Base-by-base conservation (phyloP, 176 grass and related monocot genomes). In the Paspalum notatum region DNA sequence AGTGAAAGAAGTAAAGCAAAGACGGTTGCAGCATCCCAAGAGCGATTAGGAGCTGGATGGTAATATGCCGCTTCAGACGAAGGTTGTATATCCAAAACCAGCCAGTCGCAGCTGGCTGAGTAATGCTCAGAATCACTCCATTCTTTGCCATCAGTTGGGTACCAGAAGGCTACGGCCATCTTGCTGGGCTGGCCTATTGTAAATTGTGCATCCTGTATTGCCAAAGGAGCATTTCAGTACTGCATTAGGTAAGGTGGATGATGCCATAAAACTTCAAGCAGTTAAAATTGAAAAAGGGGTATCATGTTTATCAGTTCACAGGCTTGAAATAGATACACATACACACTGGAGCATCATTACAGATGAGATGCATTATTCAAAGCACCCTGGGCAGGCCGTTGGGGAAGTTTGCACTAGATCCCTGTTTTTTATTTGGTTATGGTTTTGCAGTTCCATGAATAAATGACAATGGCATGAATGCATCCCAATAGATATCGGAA, bases 51-150 rank as follows among this genome's bases (percentile, higher is more conserved):
- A 50, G 81, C 81, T 60, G 72, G 47, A 27, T 7, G 66, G 66
- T 88, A 95, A 58, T 78, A 45, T 63, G 84, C 50, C 26, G 76
- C 69, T 78, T 72, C 79, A 3, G 87, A 76, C 22, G 92, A 79
- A 62, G 88, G 91, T 52, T 89, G 68, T 75, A 98, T 74, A 82
- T 99, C 90, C 70, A 99, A 81, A 80, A 87, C 58, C 50, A 99
- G 62, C 96, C 96, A 99, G 85, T 99, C 83, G 32, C 96, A 93
- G 71, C 92, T 99, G 52, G 81, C 96, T 38, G 96, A 99, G 73
- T 95, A 99, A 82, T 95, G 96, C 45, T 95, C 78, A 0, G 92
- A 91, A 10, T 93, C 76, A 45, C 84, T 83, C 90, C 90, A 99
- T 84, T 87, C 75, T 61, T 95, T 85, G 62, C 89, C 93, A 54